These are phyloP conservation scores for Fraxinus albicans DNA, from an alignment of 305 asterid genomes.

Conservation along the genomic window DNA sequence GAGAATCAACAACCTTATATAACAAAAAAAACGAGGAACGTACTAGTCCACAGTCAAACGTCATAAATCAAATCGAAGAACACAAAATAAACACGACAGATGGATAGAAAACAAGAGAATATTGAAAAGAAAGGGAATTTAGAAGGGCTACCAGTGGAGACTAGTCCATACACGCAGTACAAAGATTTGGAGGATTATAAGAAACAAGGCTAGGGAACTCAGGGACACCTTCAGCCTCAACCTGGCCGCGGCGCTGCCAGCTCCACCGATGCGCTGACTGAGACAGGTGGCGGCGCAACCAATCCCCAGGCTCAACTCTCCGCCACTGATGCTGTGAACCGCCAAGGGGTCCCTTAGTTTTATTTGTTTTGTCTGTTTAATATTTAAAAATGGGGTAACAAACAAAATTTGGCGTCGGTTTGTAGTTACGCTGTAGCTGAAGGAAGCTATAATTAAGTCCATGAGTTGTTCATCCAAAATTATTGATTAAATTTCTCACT, in stretches of 20 bases:
- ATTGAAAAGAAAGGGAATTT: slow-evolving; percentile 28
- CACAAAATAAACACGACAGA: not conserved
- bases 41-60: not conserved
- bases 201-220: slow-evolving; percentile 66
- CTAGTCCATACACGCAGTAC: slow-evolving; percentile 81
- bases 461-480: no score
- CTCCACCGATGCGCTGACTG: slow-evolving; percentile 82
- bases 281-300: slow-evolving; percentile 29
- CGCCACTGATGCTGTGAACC: slow-evolving; percentile 42
- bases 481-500: no score
- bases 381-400: no score
- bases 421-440: no score
- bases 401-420: no score
- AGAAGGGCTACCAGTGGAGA: slow-evolving; percentile 62
- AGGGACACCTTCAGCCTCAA: slow-evolving; percentile 66
- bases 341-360: slow-evolving; percentile 44
- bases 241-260: slow-evolving; percentile 72
- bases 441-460: no score
- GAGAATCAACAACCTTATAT: not conserved
- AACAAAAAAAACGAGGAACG: not conserved
- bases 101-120: slow-evolving; percentile 36
- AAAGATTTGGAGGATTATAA: slow-evolving; percentile 85
- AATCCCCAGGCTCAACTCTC: slow-evolving; percentile 29
- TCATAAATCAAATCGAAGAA: not conserved
- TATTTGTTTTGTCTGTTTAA: not conserved